Evolutionary conservation across 2,329 filamentous ascomycete genomes (phyloP), one percentile per base, ranked within the genome.

Genomic region (Sclerotinia glacialis): DNA sequence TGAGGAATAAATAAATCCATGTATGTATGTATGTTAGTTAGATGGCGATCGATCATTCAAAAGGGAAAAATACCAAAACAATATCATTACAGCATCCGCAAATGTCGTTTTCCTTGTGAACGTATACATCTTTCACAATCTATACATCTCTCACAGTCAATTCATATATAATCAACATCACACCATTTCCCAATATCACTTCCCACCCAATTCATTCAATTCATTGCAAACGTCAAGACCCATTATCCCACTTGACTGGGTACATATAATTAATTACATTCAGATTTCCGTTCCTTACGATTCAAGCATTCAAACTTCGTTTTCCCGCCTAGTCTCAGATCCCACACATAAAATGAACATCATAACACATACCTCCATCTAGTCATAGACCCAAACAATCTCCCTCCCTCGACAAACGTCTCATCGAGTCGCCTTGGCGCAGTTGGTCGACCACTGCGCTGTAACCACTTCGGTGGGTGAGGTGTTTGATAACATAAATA

Each of bases 1-100:
- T 34, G 71, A 67, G 7, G 63, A 68, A 52, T 61, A 28, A 44
- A 49, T 26, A 5, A 5, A 14, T 11, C 5, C n/a, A 49, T 26
- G 14, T 61, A 16, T 37, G 14, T 61, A 16, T 37, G n/a, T 40
- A 50, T 34, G 23, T n/a, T 40, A 28, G 9, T 14, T 26, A 34
- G 28, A 21, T 16, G 21, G 37, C 18, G 34, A 34, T 52, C n/a
- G n/a, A 23, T 14, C 6, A 31, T 21, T 31, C 11, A 18, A 46
- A 58, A 26, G 34, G 3, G 44, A n/a, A 18, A 53, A n/a, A 59
- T 23, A 2, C 28, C 2, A 12, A 18, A 23, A 23, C 12, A 2
- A 16, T 5, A 23, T 34, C 9, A 7, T 23, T 16, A 31, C 28
- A 49, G 18, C 44, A 49, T 18, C 14, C 12, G 26, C 8, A 31